Evolutionary conservation across 2,329 filamentous ascomycete genomes (phyloP), one percentile per base, ranked within the genome.

Genomic region (Beauveria medogensis): DNA sequence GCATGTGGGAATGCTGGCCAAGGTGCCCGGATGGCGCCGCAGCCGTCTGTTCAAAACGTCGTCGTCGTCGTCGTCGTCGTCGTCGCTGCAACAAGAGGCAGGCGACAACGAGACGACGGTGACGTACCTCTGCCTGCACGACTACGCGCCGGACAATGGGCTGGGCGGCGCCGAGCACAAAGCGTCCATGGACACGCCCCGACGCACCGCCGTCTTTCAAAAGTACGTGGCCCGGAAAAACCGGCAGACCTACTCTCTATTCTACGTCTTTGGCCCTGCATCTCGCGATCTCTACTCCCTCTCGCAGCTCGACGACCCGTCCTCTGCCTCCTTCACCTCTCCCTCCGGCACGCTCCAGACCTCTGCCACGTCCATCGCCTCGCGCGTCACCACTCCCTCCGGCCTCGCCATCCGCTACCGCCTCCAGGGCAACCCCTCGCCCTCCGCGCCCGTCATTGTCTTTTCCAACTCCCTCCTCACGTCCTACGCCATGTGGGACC

Each of bases 381-480:
- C 89, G 0, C 89, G 82, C 66, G 75, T 92, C 64, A 87, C 85
- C 0, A 85, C 88, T 0, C 68, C 78, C 0, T 91, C 95, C 68
- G 85, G 84, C 1, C 84, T 91, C 6, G 71, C 76, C 2, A 81
- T 95, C 16, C 84, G 85, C 0, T 96, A 91, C 74, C 82, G 85
- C 16, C 80, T 96, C 2, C 89, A 94, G 72, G 91, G 91, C 59
- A 88, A 83, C 64, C 68, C 82, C 0, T 80, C 86, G 37, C 83
- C 86, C 0, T 70, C 81, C 22, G 89, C 90, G 0, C 91, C 91
- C 0, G 82, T 88, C 0, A 79, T 96, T 12, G 85, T 91, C 22
- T 88, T 92, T 66, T 82, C 81, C 73, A 95, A 95, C 77, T 92
- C 88, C 1, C 86, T 96, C 55, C 82, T 96, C 8, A 90, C 90